Conservation (phyloP, 306 rosid genomes). For the Prunus armeniaca region DNA sequence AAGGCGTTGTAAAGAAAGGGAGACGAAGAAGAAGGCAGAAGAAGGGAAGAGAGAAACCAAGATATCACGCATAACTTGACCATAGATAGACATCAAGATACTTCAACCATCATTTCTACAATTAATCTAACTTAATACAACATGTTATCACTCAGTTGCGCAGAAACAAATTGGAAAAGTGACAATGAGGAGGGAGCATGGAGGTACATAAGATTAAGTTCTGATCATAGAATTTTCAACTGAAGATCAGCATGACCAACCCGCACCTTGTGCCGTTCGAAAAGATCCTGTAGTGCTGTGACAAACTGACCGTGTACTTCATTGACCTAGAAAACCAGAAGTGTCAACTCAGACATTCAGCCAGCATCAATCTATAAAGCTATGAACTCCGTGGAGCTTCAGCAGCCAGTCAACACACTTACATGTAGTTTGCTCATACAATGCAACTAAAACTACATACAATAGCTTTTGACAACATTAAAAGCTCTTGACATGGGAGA, state of each 20-base stretch:
- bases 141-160: background rate
- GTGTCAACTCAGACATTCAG: background rate
- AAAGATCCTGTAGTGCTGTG: conserved; percentile 70
- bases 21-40: no score
- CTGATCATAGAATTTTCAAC: conserved; percentile 57
- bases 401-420: background rate
- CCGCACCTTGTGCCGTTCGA: conserved; percentile 69
- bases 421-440: background rate
- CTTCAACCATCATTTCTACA: background rate
- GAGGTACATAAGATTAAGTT: background rate
- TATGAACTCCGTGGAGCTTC: background rate
- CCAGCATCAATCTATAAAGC: background rate
- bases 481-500: background rate
- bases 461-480: background rate
- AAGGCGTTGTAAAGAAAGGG: no score
- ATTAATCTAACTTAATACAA: background rate
- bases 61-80: background rate
- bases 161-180: background rate
- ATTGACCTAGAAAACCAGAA: conserved; percentile 43
- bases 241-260: conserved; percentile 70
- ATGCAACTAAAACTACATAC: background rate
- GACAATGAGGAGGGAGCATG: background rate
- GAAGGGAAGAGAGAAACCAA: no score
- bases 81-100: background rate
- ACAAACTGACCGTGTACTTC: conserved; percentile 62